Evolutionary conservation across 352 stramenopile genomes (phyloP), one percentile per base, ranked within the genome.

Genomic region (Phytophthora tentaculata): DNA sequence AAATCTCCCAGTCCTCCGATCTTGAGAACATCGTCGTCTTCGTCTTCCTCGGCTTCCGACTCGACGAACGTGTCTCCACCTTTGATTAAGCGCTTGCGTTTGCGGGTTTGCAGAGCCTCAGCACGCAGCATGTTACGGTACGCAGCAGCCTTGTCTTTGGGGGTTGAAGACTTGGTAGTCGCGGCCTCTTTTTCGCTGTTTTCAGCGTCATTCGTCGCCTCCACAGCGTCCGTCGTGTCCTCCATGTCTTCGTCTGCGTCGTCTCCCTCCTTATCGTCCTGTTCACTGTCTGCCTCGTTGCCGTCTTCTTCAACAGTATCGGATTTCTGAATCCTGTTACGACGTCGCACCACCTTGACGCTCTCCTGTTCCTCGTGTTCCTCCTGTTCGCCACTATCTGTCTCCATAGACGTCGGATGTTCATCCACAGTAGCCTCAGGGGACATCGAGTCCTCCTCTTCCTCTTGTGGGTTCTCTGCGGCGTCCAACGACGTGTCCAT

Each of bases 21-120:
- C 67, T 92, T 90, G 5, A 94, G 78, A 22, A 81, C 86, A 39
- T 96, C 85, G 10, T 96, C 86, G 19, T 96, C 88, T 37, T 94
- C 88, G 45, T 92, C 84, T 83, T 96, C 88, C 52, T 96, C 88
- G 68, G 88, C 88, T 72, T 96, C 88, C 0, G 80, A 88, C 62
- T 96, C 88, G 14, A 96, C 82, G 57, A 94, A 90, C 56, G 84
- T 81, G 17, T 77, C 76, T 2, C 71, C 72, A 9, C 65, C 72
- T 41, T 89, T 86, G 10, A 75, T 47, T 5, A 91, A 62, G 0
- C 83, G 79, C 50, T 90, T 90, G 17, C 83, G 84, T n/a, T 80
- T 74, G 22, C 76, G 74, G 14, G 72, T 87, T 56, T 84, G 70
- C 43, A 72, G 58, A 0, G 84, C 84, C 49, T 96, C 88, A 3